These are phyloP conservation scores for Fonsecaea erecta DNA, from an alignment of 2,329 filamentous ascomycete genomes.

Conservation along the genomic window DNA sequence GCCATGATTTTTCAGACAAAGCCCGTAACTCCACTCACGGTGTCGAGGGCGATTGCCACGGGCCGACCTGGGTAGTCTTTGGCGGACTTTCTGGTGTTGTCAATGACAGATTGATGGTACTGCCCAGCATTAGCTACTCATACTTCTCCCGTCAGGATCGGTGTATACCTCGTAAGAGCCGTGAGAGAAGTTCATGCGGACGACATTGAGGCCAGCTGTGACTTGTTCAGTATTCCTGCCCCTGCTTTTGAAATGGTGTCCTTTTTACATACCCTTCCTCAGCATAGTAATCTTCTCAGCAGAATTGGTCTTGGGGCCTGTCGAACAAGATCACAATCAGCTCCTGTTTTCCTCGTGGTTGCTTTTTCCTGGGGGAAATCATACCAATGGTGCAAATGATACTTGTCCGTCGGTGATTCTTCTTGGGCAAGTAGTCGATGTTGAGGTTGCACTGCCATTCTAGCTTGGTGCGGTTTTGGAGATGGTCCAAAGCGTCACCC, in stretches of 20 bases:
- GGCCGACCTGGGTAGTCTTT: slow-evolving; percentile 77
- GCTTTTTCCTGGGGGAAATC: slow-evolving; percentile 34
- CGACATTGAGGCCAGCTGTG: slow-evolving; percentile 86
- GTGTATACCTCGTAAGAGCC: slow-evolving; percentile 73
- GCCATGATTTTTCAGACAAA: not conserved
- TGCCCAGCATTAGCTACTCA: slow-evolving; percentile 44
- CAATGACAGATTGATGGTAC: slow-evolving; percentile 98
- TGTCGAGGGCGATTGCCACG: slow-evolving; percentile 90
- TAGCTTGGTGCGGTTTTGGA: slow-evolving; percentile 73
- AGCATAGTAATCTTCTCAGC: slow-evolving; percentile 96
- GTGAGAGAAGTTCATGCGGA: slow-evolving; percentile 99
- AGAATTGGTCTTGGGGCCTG: slow-evolving; percentile 96
- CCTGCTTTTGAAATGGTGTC: not conserved
- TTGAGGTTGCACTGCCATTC: slow-evolving; percentile 79
- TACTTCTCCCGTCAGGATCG: slow-evolving; percentile 3
- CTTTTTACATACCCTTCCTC: slow-evolving; percentile 62
- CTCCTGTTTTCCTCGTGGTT: not conserved
- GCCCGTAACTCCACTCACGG: slow-evolving; percentile 56
- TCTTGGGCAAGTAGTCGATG: slow-evolving; percentile 83
- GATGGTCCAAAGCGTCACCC: slow-evolving; percentile 81
- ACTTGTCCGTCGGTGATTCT: slow-evolving; percentile 92
- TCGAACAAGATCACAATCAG: not conserved
- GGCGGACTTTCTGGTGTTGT: slow-evolving; percentile 90
- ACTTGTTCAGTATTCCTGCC: slow-evolving; percentile 28
- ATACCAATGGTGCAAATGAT: slow-evolving; percentile 97